Percentiles rank a stretch among this genome's conserved stretches.
Evolutionary conservation across 805 yeast species (phyloP).

Genomic region (Candida dendrica): DNA sequence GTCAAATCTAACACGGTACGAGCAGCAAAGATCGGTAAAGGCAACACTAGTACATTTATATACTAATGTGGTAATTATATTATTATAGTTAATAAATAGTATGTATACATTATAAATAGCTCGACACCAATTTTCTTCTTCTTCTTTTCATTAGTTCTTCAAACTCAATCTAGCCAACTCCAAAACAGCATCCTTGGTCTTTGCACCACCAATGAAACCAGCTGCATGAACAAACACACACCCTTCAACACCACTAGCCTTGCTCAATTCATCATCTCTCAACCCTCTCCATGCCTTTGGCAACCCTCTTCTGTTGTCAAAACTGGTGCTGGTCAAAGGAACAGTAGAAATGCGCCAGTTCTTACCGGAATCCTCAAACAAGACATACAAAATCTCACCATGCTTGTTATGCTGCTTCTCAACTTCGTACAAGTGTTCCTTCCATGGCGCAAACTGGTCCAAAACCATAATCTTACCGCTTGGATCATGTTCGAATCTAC

Average conservation of each 20-base stretch:
- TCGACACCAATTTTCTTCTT: background rate
- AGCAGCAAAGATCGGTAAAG: too few species aligned
- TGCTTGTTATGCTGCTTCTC: constrained; percentile 54
- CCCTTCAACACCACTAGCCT: constrained; percentile 72
- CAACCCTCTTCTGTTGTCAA: constrained; percentile 77
- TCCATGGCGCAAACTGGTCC: constrained; percentile 87
- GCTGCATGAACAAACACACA: constrained; percentile 93
- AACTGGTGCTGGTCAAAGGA: constrained; percentile 69
- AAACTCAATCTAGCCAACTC: constrained; percentile 53
- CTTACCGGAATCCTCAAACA: constrained; percentile 67
- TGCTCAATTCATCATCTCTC: constrained; percentile 76
- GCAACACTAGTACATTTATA: too few species aligned
- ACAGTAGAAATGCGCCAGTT: constrained; percentile 90
- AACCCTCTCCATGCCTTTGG: constrained; percentile 95
- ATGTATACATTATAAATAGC: too few species aligned
- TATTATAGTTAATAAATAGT: too few species aligned
- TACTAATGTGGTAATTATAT: too few species aligned
- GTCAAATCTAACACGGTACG: too few species aligned
- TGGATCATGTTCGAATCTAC: constrained; percentile 50
- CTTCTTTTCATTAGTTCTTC: constrained; percentile 5
- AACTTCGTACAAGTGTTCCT: constrained; percentile 74
- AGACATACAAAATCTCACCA: constrained; percentile 62
- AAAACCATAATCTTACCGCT: constrained; percentile 72
- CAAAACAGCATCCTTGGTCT: constrained; percentile 70
- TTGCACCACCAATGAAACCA: constrained; percentile 95